Conservation (phyloP, 495 filamentous ascomycete genomes). For the Pyrenula aspistea region DNA sequence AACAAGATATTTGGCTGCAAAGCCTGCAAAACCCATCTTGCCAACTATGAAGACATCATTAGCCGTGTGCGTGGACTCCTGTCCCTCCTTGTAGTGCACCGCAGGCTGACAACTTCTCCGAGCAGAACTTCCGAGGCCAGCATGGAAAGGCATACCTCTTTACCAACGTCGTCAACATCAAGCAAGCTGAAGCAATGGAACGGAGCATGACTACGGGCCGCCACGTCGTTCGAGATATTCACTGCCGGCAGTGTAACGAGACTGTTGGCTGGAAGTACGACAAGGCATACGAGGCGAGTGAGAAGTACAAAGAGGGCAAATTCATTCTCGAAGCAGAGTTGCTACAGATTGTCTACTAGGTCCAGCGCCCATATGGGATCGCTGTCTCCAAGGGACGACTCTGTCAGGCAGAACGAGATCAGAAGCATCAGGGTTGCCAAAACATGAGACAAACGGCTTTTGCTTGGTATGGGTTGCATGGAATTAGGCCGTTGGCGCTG, state of each 20-base stretch:
- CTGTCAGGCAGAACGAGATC: too few relatives aligned
- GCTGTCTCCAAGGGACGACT: not conserved
- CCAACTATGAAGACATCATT: constrained; percentile 91
- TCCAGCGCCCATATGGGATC: not conserved
- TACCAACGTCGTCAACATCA: constrained; percentile 84
- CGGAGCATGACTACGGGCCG: constrained; percentile 98
- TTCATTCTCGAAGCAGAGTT: constrained; percentile 93
- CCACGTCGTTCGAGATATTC: constrained; percentile 88
- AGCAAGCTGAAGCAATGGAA: constrained; percentile 65
- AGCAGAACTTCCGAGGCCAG: constrained; percentile 93
- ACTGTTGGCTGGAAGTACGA: constrained; percentile 99
- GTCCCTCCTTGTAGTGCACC: constrained; percentile 5
- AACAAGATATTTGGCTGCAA: constrained; percentile 92
- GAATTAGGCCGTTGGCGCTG: too few relatives aligned
- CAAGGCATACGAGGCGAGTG: constrained; percentile 77
- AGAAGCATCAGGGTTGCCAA: not conserved
- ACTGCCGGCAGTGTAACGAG: constrained; percentile 76
- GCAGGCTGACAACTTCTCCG: constrained; percentile 7
- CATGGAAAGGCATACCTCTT: constrained; percentile 98
- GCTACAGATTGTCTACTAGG: constrained; percentile 59
- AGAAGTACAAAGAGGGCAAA: constrained; percentile 99
- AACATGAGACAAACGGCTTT: not conserved
- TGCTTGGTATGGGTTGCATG: too few relatives aligned
- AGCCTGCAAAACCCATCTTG: constrained; percentile 87
- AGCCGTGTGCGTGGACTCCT: constrained; percentile 54